Conservation (phyloP, 1,284 basidiomycete species). For the Cutaneotrichosporon sp. region DNA sequence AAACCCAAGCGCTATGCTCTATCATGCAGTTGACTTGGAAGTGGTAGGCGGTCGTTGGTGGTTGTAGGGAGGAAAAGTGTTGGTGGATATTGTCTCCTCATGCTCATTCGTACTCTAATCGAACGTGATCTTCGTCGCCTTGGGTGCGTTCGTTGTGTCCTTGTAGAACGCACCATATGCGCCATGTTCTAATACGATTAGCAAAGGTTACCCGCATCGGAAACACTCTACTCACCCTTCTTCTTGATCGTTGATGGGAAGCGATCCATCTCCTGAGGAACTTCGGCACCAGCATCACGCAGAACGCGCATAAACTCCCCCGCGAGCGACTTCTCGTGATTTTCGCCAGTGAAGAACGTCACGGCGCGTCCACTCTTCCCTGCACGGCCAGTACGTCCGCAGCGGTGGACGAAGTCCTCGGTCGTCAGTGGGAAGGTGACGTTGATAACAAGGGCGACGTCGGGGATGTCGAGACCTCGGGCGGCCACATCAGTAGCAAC, state of each 20-base stretch:
- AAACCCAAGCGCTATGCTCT: neutral
- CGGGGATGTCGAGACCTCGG: slow-evolving; percentile 92
- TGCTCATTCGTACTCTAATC: slow-evolving; percentile 36
- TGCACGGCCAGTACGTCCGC: slow-evolving; percentile 91
- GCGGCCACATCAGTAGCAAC: slow-evolving; percentile 98
- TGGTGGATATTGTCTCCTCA: neutral
- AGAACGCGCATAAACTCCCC: slow-evolving; percentile 91
- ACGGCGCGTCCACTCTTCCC: slow-evolving; percentile 87
- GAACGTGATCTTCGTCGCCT: slow-evolving; percentile 86
- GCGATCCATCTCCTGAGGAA: slow-evolving; percentile 70
- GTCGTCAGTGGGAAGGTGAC: slow-evolving; percentile 97
- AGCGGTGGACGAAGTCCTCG: slow-evolving; percentile 88
- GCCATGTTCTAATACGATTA: slow-evolving; percentile 33
- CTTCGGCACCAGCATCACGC: slow-evolving; percentile 70
- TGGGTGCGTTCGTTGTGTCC: slow-evolving; percentile 67
- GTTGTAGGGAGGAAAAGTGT: neutral
- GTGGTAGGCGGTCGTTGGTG: neutral
- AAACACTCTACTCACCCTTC: slow-evolving; percentile 56
- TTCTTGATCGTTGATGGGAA: slow-evolving; percentile 98
- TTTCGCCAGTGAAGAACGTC: slow-evolving; percentile 92
- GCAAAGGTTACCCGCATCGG: neutral
- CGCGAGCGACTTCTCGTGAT: slow-evolving; percentile 78
- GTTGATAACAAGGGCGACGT: slow-evolving; percentile 87
- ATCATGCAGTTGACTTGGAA: neutral
- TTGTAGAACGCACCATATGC: slow-evolving; percentile 66